Evolutionary conservation across 192 early-diverging fungal genomes (phyloP), one percentile per base, ranked within the genome.

Genomic region (Endogone sp.): DNA sequence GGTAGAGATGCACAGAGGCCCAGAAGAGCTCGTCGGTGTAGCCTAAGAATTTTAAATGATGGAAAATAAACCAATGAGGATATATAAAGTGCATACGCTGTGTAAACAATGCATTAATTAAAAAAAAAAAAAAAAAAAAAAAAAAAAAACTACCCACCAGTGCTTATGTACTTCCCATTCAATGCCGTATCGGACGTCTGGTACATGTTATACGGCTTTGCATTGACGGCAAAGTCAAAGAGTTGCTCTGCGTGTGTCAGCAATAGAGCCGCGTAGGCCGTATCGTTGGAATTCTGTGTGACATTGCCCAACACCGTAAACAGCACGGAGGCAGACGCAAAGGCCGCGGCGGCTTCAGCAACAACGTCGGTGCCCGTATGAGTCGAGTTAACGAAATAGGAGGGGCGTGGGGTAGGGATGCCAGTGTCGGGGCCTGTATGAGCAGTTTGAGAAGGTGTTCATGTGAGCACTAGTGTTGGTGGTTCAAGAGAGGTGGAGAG

Each of bases 11-110:
- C 20, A 80, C 67, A 13, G 81, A 75, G 30, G 70, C 79, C 77
- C 75, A 84, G 3, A 79, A 75, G 0, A 84, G 61, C 56, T 84
- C 82, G 68, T 84, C 81, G n/a, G 66, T 56, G 57, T 66, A 84
- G 22, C 71, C 66, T 16, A 73, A 73, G n/a, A 76, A 84, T 49
- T 11, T 49, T 11, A 49, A 3, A 56, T 59, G 31, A 80, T 80
- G 27, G 67, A 71, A 32, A 70, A 77, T 2, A 44, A 25, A 3
- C 37, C 72, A 3, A 67, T 75, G 31, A 70, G 62, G n/a, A 79
- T 62, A n/a, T n/a, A n/a, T n/a, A n/a, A n/a, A n/a, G n/a, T n/a
- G n/a, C n/a, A n/a, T n/a, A n/a, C n/a, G n/a, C n/a, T n/a, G n/a
- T n/a, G n/a, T n/a, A n/a, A n/a, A n/a, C n/a, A n/a, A n/a, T n/a